Evolutionary conservation across 208 protist genomes (phyloP).

Genomic region (Crithidia sp.): DNA sequence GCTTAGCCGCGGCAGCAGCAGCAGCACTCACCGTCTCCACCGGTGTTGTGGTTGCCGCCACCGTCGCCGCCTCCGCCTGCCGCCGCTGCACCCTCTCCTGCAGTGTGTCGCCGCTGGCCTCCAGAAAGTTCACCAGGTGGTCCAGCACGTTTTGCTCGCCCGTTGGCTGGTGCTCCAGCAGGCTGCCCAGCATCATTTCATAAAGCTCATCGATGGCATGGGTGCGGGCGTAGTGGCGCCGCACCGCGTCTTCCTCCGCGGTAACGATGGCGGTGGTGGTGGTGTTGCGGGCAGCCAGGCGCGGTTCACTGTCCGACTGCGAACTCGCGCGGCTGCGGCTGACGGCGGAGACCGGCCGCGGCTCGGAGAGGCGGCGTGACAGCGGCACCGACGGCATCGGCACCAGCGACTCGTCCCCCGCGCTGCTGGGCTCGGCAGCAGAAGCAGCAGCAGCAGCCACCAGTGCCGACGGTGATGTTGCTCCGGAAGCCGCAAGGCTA

Average conservation of each 20-base stretch:
- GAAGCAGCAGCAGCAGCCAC: not conserved
- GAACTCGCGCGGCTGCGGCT: constrained; percentile 9
- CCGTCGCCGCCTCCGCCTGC: constrained; percentile 12
- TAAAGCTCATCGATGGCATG: constrained; percentile 71
- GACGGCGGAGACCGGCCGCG: constrained; percentile 18
- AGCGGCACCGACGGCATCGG: constrained; percentile 35
- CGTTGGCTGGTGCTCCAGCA: constrained; percentile 44
- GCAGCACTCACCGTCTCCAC: not conserved
- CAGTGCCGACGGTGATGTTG: not conserved
- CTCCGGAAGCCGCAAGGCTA: constrained; percentile 23
- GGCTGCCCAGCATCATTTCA: constrained; percentile 58
- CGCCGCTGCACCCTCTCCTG: constrained; percentile 18
- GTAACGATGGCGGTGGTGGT: not conserved
- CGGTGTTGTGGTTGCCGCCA: not conserved
- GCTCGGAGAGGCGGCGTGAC: constrained; percentile 17
- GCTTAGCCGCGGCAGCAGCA: not conserved
- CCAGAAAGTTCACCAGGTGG: constrained; percentile 61
- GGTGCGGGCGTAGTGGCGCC: constrained; percentile 39
- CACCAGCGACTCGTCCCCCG: constrained; percentile 12
- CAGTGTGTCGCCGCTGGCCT: constrained; percentile 30
- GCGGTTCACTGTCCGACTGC: not conserved
- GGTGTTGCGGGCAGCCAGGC: not conserved
- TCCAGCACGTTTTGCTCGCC: constrained; percentile 58
- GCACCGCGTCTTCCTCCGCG: constrained; percentile 5
- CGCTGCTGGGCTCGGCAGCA: not conserved